Evolutionary conservation across 2,329 filamentous ascomycete genomes (phyloP).

Genomic region (Immersiporthe knoxdaviesiana): DNA sequence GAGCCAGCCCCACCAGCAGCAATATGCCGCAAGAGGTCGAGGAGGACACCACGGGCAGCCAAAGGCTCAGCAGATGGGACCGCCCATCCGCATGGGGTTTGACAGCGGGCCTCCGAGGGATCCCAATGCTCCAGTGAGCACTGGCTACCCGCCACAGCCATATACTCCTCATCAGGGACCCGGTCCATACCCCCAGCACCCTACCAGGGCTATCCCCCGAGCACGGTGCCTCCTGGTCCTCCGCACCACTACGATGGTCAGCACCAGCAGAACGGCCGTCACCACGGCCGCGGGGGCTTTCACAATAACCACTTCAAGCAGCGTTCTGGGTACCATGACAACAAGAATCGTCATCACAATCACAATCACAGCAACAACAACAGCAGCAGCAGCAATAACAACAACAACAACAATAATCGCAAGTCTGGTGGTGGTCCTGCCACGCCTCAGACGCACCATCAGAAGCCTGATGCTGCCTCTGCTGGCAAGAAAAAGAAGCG

Average conservation of each 20-base stretch:
- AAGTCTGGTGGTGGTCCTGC: constrained; percentile 38
- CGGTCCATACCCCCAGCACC: constrained; percentile 34
- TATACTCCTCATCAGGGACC: constrained; percentile 37
- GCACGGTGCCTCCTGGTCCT: constrained; percentile 37
- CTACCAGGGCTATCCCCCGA: constrained; percentile 46
- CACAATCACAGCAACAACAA: constrained; percentile 33
- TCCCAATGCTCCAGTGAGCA: constrained; percentile 51
- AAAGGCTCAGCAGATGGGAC: constrained; percentile 52
- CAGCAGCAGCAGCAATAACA: constrained; percentile 32
- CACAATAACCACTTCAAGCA: constrained; percentile 39
- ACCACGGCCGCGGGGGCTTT: constrained; percentile 45
- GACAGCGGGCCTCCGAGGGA: constrained; percentile 45
- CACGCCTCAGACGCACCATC: constrained; percentile 41
- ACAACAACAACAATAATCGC: constrained; percentile 34
- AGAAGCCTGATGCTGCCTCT: constrained; percentile 56
- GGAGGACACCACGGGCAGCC: constrained; percentile 44
- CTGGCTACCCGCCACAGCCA: constrained; percentile 43
- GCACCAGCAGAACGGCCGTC: constrained; percentile 42
- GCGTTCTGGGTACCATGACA: constrained; percentile 43
- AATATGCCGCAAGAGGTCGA: constrained; percentile 49
- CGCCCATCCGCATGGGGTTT: constrained; percentile 59
- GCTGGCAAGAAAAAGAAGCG: constrained; percentile 71
- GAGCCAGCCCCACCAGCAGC: constrained; percentile 41
- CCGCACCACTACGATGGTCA: constrained; percentile 37
- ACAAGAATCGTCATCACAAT: constrained; percentile 41